These are phyloP conservation scores for Oxyria digyna DNA, from an alignment of 148 eudicot genomes.

Conservation along the genomic window DNA sequence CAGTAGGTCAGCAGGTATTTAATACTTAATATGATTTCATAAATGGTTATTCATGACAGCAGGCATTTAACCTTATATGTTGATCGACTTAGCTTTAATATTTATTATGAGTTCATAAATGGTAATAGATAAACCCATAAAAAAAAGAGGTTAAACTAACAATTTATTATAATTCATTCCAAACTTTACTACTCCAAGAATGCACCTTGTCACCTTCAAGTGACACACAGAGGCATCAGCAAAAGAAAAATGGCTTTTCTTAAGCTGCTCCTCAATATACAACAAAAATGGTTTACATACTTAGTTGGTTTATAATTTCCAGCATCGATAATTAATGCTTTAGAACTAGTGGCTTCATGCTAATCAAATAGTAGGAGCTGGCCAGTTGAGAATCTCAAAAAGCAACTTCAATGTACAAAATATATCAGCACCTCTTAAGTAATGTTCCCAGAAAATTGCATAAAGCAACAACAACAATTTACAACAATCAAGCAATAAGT, in stretches of 20 bases:
- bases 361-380: background rate
- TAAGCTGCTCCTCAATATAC: background rate
- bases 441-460: background rate
- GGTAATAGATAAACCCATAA: background rate
- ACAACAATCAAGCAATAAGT: background rate
- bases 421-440: background rate
- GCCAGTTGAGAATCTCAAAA: background rate
- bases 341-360: background rate
- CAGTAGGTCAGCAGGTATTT: background rate
- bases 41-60: no score
- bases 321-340: background rate
- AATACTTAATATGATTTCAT: no score
- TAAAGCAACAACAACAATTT: background rate
- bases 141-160: background rate
- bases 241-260: no score
- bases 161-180: no score
- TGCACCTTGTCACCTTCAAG: background rate
- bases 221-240: background rate
- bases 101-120: background rate
- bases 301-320: background rate
- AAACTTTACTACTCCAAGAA: background rate
- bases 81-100: background rate
- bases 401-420: background rate
- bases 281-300: background rate
- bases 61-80: no score